Conservation (phyloP, 192 early-diverging fungal genomes). For the Paraglomus brasilianum region DNA sequence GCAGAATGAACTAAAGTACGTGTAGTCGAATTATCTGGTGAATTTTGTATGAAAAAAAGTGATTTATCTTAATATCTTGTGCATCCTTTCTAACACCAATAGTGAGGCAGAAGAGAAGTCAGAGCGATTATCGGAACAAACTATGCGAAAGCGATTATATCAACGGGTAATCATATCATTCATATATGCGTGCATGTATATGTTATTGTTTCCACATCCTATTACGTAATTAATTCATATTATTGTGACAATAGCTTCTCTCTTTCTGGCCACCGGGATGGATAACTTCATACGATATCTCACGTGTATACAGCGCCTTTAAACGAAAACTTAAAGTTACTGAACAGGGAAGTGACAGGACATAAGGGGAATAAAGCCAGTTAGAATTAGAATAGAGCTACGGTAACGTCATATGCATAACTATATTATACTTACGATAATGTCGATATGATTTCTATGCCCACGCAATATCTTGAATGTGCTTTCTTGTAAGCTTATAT, state of each 20-base stretch:
- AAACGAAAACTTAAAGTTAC: slow-evolving; percentile 18
- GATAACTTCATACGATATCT: slow-evolving; percentile 59
- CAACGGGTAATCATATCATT: slow-evolving; percentile 40
- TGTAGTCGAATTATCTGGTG: background rate
- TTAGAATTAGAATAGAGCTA: no score
- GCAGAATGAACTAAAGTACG: slow-evolving; percentile 36
- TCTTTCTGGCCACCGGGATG: slow-evolving; percentile 46
- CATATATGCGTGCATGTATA: background rate
- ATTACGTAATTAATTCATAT: background rate
- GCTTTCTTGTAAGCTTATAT: no score
- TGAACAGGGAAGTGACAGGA: no score
- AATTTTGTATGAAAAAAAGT: background rate
- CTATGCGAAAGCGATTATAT: slow-evolving; percentile 48
- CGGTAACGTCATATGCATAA: no score
- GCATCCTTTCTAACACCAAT: background rate
- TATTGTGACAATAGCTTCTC: slow-evolving; percentile 37
- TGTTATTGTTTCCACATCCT: background rate
- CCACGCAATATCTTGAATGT: no score
- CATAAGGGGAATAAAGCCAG: no score
- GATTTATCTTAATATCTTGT: background rate
- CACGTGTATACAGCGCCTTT: slow-evolving; percentile 46
- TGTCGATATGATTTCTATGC: no score
- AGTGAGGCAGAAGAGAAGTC: slow-evolving; percentile 28
- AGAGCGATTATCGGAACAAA: slow-evolving; percentile 35
- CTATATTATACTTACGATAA: no score